phyloP scores from a whole-genome alignment of 2,329 filamentous ascomycete genomes.

The Colletotrichum sp. region DNA sequence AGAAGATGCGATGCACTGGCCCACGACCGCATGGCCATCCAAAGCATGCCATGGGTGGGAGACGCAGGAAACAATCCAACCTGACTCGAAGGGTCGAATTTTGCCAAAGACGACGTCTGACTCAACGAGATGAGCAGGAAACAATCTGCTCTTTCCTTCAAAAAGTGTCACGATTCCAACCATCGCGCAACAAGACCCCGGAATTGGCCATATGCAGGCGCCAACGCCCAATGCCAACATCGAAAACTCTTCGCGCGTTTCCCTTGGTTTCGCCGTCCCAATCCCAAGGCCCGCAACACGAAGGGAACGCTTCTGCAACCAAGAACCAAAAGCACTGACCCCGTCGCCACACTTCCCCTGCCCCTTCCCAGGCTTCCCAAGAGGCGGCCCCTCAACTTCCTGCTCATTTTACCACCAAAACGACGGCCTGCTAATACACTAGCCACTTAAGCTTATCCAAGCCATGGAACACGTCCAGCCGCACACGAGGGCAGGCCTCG shows the following conservation, averaged over 20 bases:
- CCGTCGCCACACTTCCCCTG: not conserved
- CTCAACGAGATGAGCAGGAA: not conserved
- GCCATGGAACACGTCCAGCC: not conserved
- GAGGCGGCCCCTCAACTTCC: not conserved
- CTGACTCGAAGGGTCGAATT: not conserved
- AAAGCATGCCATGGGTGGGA: not conserved
- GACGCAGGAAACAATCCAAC: not conserved
- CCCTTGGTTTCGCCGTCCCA: not conserved
- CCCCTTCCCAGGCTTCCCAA: not conserved
- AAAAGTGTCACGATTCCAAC: not conserved
- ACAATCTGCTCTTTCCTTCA: not conserved
- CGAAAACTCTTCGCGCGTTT: not conserved
- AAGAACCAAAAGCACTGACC: not conserved
- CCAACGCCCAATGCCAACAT: not conserved
- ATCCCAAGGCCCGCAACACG: not conserved
- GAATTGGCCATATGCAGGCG: not conserved
- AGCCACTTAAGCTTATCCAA: constrained; percentile 16
- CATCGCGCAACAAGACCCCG: not conserved
- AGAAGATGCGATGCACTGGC: not conserved
- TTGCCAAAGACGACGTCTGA: not conserved
- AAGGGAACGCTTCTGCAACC: not conserved
- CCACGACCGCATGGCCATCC: not conserved
- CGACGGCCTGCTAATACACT: not conserved
- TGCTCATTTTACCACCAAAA: not conserved
- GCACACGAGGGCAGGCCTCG: not conserved